These are phyloP conservation scores for Mortierella sp. DNA, from an alignment of 371 early-diverging fungal genomes.

Conservation along the genomic window DNA sequence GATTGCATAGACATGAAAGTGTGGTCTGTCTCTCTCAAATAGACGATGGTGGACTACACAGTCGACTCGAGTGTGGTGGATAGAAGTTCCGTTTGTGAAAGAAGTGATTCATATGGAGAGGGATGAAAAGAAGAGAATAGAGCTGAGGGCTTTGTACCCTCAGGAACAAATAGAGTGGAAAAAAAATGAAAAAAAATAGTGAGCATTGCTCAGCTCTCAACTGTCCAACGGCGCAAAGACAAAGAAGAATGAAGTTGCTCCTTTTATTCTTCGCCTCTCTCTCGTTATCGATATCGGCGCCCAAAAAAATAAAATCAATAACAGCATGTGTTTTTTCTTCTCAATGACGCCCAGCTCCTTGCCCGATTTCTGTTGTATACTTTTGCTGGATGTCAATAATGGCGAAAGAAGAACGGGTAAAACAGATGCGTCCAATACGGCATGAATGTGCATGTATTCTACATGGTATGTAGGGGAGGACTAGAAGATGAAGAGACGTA, in stretches of 20 bases:
- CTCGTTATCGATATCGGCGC: not conserved
- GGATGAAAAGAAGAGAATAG: not conserved
- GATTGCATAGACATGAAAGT: no score
- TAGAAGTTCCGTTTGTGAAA: not conserved
- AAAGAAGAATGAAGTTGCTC: not conserved
- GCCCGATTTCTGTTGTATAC: not conserved
- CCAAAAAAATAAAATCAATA: not conserved
- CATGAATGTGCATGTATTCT: no score
- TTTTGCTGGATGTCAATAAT: not conserved
- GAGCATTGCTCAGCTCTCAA: slow-evolving; percentile 1
- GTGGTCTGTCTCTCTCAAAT: no score
- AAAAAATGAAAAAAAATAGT: not conserved
- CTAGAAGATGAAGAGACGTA: not conserved
- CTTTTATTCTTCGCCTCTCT: not conserved
- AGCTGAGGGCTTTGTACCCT: not conserved
- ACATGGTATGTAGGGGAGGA: not conserved
- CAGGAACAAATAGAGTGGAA: not conserved
- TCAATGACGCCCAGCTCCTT: not conserved
- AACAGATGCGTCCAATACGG: no score
- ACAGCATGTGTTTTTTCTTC: not conserved
- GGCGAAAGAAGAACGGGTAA: no score
- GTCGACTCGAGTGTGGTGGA: not conserved
- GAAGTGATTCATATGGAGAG: not conserved
- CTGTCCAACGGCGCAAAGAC: not conserved
- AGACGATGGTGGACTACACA: no score